Evolutionary conservation across 1,284 basidiomycete species (phyloP).

Genomic region (Naganishia sp.): DNA sequence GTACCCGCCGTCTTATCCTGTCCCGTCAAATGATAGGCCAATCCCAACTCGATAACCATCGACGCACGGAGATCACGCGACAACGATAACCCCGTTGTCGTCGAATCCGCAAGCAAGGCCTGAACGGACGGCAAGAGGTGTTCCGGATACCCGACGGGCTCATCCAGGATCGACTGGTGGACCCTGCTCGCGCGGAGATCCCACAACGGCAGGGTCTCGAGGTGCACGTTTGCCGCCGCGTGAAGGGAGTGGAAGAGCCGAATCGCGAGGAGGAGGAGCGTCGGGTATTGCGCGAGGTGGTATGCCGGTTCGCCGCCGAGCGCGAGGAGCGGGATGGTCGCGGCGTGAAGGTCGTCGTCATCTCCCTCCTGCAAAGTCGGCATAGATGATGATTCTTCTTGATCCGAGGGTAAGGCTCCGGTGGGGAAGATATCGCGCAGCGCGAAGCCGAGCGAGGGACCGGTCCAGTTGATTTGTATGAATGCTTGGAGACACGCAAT

Average conservation of each 20-base stretch:
- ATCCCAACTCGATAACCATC: slow-evolving; percentile 75
- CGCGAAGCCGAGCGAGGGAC: slow-evolving; percentile 74
- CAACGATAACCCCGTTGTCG: background rate
- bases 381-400: background rate
- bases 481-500: slow-evolving; percentile 85
- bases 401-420: slow-evolving; percentile 52
- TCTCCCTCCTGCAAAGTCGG: background rate
- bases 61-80: slow-evolving; percentile 61
- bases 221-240: too few relatives aligned
- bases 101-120: slow-evolving; percentile 53
- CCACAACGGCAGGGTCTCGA: slow-evolving; percentile 71
- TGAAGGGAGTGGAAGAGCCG: slow-evolving; percentile 63
- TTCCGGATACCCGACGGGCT: slow-evolving; percentile 67
- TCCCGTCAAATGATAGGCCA: slow-evolving; percentile 69
- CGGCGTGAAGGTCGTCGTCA: slow-evolving; percentile 60
- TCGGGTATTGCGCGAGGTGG: slow-evolving; percentile 73
- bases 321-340: slow-evolving; percentile 73
- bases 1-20: slow-evolving; percentile 78
- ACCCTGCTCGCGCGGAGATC: slow-evolving; percentile 69
- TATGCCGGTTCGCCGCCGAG: slow-evolving; percentile 93
- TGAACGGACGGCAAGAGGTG: slow-evolving; percentile 59
- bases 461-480: slow-evolving; percentile 95
- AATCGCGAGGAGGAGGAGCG: slow-evolving; percentile 75
- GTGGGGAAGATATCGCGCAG: slow-evolving; percentile 36
- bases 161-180: slow-evolving; percentile 84